phyloP scores from a whole-genome alignment of 1,284 basidiomycete genomes.

The Ustanciosporium gigantosporum region DNA sequence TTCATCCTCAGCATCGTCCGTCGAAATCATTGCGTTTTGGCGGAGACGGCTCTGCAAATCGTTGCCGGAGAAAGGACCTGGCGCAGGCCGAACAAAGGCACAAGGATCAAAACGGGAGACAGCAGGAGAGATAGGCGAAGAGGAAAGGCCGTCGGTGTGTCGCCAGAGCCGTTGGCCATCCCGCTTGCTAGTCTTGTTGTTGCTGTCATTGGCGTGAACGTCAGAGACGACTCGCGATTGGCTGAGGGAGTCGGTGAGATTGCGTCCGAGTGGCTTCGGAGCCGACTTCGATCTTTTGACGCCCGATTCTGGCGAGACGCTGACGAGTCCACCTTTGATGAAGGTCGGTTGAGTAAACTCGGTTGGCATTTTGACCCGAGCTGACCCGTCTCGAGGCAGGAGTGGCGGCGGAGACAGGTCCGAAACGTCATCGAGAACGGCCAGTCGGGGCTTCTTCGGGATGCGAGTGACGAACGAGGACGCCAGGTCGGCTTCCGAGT shows the following conservation, averaged over 20 bases:
- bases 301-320: constrained; percentile 31
- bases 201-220: no score
- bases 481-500: constrained; percentile 22
- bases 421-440: constrained; percentile 9
- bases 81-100: background rate
- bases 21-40: background rate
- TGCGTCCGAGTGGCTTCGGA: background rate
- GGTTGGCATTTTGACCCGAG: constrained; percentile 22
- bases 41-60: no score
- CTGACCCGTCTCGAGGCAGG: constrained; percentile 30
- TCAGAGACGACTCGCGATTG: constrained; percentile 2
- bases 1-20: constrained; percentile 8
- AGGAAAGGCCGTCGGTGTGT: constrained; percentile 15
- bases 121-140: constrained; percentile 24
- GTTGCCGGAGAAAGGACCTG: background rate
- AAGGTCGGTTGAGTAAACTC: constrained; percentile 37
- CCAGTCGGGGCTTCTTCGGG: constrained; percentile 16
- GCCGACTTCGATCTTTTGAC: constrained; percentile 8
- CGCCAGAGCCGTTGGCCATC: constrained; percentile 6
- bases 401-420: constrained; percentile 37
- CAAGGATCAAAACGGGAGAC: constrained; percentile 16
- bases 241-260: background rate
- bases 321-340: constrained; percentile 34
- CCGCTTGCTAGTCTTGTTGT: no score
- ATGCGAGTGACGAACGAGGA: background rate